phyloP scores from a whole-genome alignment of 176 grass and related monocot species.

The Avena eriantha region DNA sequence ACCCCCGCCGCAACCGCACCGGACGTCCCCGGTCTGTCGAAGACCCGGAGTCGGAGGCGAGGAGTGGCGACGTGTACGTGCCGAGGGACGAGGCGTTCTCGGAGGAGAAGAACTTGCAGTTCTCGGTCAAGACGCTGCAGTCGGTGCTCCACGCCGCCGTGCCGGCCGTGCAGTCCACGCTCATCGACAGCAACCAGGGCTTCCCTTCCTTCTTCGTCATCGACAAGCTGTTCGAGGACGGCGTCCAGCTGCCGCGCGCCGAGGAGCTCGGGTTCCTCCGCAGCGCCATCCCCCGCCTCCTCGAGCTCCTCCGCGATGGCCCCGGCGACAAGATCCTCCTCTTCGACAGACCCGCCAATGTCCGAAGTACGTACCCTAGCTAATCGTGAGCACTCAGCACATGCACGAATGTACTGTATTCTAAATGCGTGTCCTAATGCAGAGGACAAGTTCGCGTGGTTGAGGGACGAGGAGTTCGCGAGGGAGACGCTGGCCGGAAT shows the following conservation, averaged over 20 bases:
- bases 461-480: slow-evolving; percentile 85
- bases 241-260: slow-evolving; percentile 47
- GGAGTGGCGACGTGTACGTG: slow-evolving; percentile 55
- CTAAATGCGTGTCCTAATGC: neutral
- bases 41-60: slow-evolving; percentile 63
- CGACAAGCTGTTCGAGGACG: slow-evolving; percentile 72
- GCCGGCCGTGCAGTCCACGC: slow-evolving; percentile 50
- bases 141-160: slow-evolving; percentile 60
- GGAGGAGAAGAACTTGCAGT: slow-evolving; percentile 66
- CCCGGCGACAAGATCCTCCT: slow-evolving; percentile 40
- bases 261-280: slow-evolving; percentile 46
- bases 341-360: slow-evolving; percentile 57
- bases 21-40: slow-evolving; percentile 54
- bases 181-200: slow-evolving; percentile 40
- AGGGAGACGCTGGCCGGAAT: slow-evolving; percentile 78
- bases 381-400: no score
- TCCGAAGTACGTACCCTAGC: slow-evolving; percentile 48
- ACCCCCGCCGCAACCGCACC: slow-evolving; percentile 81
- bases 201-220: slow-evolving; percentile 74
- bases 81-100: slow-evolving; percentile 89
- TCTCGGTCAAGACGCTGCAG: slow-evolving; percentile 48
- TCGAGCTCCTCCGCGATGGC: slow-evolving; percentile 44
- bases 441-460: slow-evolving; percentile 87
- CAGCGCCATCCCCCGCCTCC: slow-evolving; percentile 49
- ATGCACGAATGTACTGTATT: neutral